Base-by-base conservation (phyloP, 2,329 filamentous ascomycete genomes). In the Escovopsis sp. region DNA sequence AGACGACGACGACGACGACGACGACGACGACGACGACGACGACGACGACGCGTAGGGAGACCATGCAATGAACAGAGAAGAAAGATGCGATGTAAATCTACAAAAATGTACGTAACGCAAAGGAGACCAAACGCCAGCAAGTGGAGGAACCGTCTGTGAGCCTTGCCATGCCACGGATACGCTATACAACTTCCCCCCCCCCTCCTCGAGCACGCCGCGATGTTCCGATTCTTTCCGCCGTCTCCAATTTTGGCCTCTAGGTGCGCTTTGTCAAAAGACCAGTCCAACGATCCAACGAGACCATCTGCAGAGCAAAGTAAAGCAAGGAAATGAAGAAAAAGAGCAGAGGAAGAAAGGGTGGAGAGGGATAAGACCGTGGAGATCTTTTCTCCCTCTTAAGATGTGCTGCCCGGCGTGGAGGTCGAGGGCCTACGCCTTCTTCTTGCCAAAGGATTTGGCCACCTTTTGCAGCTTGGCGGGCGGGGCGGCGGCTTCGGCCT, bases 401-500 rank as follows among this genome's bases (percentile, higher is more conserved):
- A n/a, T n/a, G n/a, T n/a, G n/a, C n/a, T n/a, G n/a, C n/a, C n/a
- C n/a, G n/a, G n/a, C n/a, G n/a, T n/a, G n/a, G n/a, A n/a, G n/a
- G n/a, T n/a, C n/a, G n/a, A n/a, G n/a, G n/a, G n/a, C n/a, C n/a
- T n/a, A n/a, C n/a, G n/a, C n/a, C 50, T 53, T 58, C 44, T 51
- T 54, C 48, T 56, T 60, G 7, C 54, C 47, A 43, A 52, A 54
- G 9, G 48, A 47, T 42, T 49, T 53, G 23, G 52, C 51, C 31
- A 54, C 52, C 48, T 62, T 64, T 41, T 57, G 55, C 41, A 65
- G 46, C 48, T 66, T 66, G 35, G 58, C 50, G 30, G 66, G 65
- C 33, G 65, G 62, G 29, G 59, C 62, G 10, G 61, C 57, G 32
- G 65, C 62, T 29, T 59, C 62, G 9, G 61, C 57, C 43, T 68